phyloP scores from a whole-genome alignment of 768 basidiomycete species.

The Amanita brunnescens region DNA sequence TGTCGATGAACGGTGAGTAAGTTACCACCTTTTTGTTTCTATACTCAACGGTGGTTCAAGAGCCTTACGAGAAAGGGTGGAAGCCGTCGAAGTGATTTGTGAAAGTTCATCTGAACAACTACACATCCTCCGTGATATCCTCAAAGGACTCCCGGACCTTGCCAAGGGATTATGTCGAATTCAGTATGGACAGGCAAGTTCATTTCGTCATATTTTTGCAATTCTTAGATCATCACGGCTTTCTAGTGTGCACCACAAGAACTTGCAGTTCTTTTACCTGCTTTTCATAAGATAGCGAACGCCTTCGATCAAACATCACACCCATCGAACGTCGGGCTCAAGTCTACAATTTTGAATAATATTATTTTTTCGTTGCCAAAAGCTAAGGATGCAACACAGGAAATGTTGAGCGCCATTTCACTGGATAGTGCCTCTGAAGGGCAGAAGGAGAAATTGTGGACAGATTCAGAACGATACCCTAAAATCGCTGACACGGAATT shows the following conservation, averaged over 20 bases:
- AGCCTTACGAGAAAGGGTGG: constrained; percentile 62
- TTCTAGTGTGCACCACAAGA: constrained; percentile 76
- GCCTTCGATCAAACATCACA: constrained; percentile 45
- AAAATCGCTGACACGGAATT: constrained; percentile 47
- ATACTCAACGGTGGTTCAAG: constrained; percentile 32
- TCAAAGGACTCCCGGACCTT: constrained; percentile 79
- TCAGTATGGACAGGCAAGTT: constrained; percentile 78
- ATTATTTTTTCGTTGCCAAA: constrained; percentile 63
- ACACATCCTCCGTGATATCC: constrained; percentile 54
- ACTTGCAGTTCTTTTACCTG: constrained; percentile 62
- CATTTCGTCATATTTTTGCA: not conserved
- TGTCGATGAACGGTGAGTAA: constrained; percentile 52
- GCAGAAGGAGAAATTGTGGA: constrained; percentile 66
- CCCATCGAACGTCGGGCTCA: constrained; percentile 46
- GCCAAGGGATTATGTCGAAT: constrained; percentile 80
- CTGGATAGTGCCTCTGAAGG: constrained; percentile 57
- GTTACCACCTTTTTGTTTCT: no score
- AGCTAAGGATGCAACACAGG: constrained; percentile 43
- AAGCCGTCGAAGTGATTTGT: constrained; percentile 81
- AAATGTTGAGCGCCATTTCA: constrained; percentile 48
- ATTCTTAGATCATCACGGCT: not conserved
- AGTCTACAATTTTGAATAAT: constrained; percentile 57
- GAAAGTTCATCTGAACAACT: constrained; percentile 52
- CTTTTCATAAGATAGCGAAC: constrained; percentile 61
- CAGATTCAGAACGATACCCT: constrained; percentile 35